Evolutionary conservation across 2,329 filamentous ascomycete species (phyloP).

Genomic region (Aureobasidium lini): DNA sequence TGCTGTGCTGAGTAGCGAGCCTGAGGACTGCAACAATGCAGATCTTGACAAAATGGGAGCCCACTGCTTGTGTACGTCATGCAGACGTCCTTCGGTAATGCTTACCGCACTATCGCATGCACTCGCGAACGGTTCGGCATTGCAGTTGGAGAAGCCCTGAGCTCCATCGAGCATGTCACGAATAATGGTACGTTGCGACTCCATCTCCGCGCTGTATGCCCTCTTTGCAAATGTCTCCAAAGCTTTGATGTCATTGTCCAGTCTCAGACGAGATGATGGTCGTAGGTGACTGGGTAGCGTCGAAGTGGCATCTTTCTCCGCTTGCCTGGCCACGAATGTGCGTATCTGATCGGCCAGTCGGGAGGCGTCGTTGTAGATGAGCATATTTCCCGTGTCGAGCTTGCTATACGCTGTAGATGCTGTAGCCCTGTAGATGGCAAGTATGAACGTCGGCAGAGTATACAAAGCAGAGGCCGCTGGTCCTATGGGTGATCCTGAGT

Average conservation of each 20-base stretch:
- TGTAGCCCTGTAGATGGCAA: conserved; percentile 74
- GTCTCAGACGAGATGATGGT: conserved; percentile 35
- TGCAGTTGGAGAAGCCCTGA: conserved; percentile 54
- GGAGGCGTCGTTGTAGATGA: conserved; percentile 57
- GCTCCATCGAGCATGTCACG: conserved; percentile 56
- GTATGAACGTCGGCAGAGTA: conserved; percentile 60
- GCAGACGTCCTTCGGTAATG: conserved; percentile 51
- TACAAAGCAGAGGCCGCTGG: conserved; percentile 64
- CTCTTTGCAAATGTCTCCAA: conserved; percentile 53
- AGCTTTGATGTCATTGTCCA: conserved; percentile 48
- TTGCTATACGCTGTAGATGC: conserved; percentile 66
- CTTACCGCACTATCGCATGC: conserved; percentile 55
- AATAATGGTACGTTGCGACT: conserved; percentile 55
- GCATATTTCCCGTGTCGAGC: conserved; percentile 52
- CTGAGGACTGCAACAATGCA: conserved; percentile 54
- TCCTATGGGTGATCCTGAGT: conserved; percentile 49
- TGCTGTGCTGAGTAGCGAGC: conserved; percentile 50
- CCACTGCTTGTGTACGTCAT: conserved; percentile 51
- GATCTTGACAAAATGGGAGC: conserved; percentile 51
- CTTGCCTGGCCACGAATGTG: conserved; percentile 39
- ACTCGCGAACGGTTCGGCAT: conserved; percentile 49
- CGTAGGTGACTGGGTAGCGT: conserved; percentile 21
- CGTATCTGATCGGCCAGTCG: conserved; percentile 50
- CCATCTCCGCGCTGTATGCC: conserved; percentile 58
- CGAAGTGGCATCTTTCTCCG: conserved; percentile 27